phyloP scores from a whole-genome alignment of 2,329 filamentous ascomycete species.

The Colletotrichum plurivorum region DNA sequence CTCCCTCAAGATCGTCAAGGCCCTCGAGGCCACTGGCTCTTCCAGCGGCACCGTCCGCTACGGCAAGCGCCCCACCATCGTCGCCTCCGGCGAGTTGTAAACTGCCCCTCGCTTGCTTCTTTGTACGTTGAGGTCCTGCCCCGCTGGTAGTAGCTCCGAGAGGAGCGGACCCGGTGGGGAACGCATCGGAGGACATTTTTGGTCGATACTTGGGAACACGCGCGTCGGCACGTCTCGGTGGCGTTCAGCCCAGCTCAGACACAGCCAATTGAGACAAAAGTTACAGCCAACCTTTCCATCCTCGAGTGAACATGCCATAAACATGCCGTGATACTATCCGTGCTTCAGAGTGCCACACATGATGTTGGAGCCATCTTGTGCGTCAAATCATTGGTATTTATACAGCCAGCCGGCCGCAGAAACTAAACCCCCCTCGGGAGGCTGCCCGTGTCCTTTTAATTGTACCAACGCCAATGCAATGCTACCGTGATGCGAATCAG shows the following conservation, averaged over 20 bases:
- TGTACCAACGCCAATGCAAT: conserved; percentile 41
- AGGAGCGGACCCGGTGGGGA: conserved; percentile 6
- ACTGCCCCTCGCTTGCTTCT: conserved; percentile 36
- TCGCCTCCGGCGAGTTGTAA: conserved; percentile 66
- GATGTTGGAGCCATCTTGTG: no score
- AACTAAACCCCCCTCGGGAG: conserved; percentile 12
- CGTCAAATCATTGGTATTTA: conserved; percentile 13
- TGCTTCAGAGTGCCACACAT: no score
- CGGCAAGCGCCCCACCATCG: conserved; percentile 71
- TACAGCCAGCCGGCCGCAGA: conserved; percentile 5
- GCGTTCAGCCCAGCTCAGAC: conserved; percentile 19
- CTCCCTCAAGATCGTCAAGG: conserved; percentile 69
- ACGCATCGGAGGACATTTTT: conserved; percentile 19
- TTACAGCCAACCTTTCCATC: conserved; percentile 8
- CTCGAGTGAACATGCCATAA: no score
- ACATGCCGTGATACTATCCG: no score
- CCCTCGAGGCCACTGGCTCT: conserved; percentile 73
- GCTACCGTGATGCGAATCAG: conserved; percentile 33
- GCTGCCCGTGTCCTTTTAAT: conserved; percentile 26
- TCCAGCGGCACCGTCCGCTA: conserved; percentile 69
- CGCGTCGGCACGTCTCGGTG: conserved; percentile 25
- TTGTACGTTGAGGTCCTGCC: conserved; percentile 42
- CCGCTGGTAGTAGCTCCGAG: conserved; percentile 26
- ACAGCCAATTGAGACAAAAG: conserved; percentile 38
- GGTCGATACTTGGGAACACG: conserved; percentile 29